phyloP scores from a whole-genome alignment of 225 moss, liverwort and hornwort genomes.

The Sphagnum contortum region DNA sequence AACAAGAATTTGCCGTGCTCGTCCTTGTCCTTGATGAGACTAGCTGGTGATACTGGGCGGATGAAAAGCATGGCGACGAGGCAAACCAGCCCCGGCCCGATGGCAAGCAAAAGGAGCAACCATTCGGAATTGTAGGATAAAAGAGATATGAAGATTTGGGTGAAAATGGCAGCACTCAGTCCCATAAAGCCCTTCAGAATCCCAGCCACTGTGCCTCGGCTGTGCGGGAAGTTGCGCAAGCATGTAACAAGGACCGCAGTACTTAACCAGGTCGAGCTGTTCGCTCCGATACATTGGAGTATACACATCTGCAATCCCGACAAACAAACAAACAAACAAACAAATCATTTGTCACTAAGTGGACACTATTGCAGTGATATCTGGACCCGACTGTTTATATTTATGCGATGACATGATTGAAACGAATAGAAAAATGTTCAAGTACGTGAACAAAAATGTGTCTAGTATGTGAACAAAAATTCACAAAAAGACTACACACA shows the following conservation, averaged over 20 bases:
- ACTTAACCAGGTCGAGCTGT: slow-evolving; percentile 68
- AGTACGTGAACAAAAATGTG: too few species aligned
- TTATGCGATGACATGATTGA: too few species aligned
- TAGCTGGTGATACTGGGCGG: slow-evolving; percentile 36
- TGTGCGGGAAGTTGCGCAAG: slow-evolving; percentile 82
- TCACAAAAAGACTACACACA: too few species aligned
- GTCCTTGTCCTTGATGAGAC: slow-evolving; percentile 28
- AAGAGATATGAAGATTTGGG: slow-evolving; percentile 50
- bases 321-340: background rate
- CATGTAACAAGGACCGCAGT: slow-evolving; percentile 74
- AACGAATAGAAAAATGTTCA: too few species aligned
- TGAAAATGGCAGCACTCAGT: slow-evolving; percentile 75
- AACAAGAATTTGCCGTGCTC: slow-evolving; percentile 64
- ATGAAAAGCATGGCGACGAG: slow-evolving; percentile 65
- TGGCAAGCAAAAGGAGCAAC: slow-evolving; percentile 59
- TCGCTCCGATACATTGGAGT: slow-evolving; percentile 49
- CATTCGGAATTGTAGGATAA: slow-evolving; percentile 25
- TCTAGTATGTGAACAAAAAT: too few species aligned
- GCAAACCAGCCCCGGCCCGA: slow-evolving; percentile 50
- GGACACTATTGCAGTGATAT: too few species aligned
- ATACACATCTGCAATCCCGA: slow-evolving; percentile 39
- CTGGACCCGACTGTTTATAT: too few species aligned
- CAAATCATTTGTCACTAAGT: background rate
- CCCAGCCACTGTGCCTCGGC: slow-evolving; percentile 76
- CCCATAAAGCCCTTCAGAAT: slow-evolving; percentile 90